Percentiles rank a stretch among this genome's conserved stretches.
Conservation (phyloP, 495 filamentous ascomycete genomes). For the Bacidia gigantensis region DNA sequence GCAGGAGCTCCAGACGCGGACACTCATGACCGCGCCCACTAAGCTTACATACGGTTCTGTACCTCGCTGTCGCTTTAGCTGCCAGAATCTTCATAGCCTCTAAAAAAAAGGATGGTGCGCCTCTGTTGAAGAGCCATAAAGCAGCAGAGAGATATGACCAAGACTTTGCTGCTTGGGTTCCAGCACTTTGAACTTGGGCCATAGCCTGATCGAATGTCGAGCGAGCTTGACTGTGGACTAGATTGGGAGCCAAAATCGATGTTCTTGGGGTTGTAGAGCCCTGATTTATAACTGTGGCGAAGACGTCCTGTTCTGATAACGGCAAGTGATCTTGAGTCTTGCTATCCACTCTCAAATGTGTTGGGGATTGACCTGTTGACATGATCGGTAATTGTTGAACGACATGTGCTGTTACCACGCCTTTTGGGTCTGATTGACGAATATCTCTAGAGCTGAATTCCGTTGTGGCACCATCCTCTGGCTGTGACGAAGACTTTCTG, state of each 20-base stretch:
- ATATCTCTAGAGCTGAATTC: too few species aligned
- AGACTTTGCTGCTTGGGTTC: neutral
- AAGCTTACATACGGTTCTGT: neutral
- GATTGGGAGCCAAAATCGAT: neutral
- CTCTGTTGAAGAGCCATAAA: neutral
- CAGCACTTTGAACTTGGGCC: neutral
- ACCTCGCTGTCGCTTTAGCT: neutral
- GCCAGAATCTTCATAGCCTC: neutral
- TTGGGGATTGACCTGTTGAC: too few species aligned
- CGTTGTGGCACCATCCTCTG: too few species aligned
- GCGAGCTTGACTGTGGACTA: neutral
- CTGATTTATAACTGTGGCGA: neutral
- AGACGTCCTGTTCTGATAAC: too few species aligned
- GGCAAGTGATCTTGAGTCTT: too few species aligned
- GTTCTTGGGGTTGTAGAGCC: too few species aligned
- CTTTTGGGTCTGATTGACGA: too few species aligned
- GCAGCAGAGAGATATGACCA: neutral
- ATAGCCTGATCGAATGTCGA: neutral
- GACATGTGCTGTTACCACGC: too few species aligned
- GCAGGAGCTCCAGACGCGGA: conserved; percentile 42
- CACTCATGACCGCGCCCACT: neutral
- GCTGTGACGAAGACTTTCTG: too few species aligned
- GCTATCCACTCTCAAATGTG: too few species aligned
- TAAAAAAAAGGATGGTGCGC: neutral
- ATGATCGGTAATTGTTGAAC: too few species aligned